Conservation (phyloP, 148 eudicot species). For the Bassia scoparia region DNA sequence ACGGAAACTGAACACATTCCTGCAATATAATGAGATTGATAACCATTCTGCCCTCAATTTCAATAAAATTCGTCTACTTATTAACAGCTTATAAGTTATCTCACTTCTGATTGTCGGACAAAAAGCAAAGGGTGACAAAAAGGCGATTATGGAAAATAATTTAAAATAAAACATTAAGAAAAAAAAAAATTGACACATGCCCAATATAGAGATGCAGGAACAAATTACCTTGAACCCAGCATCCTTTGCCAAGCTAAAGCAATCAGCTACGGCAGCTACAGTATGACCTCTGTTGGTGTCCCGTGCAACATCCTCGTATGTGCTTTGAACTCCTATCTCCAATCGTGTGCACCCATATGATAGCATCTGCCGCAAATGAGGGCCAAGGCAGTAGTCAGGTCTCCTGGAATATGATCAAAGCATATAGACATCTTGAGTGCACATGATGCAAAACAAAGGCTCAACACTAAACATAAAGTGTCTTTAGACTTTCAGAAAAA, state of each 20-base stretch:
- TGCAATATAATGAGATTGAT: background rate
- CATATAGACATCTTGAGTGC: conserved; percentile 7
- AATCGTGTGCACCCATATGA: conserved; percentile 90
- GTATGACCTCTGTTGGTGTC: conserved; percentile 99
- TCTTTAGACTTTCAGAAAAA: background rate
- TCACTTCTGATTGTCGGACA: background rate
- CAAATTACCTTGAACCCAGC: conserved; percentile 89
- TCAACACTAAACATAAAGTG: background rate
- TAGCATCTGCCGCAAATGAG: conserved; percentile 97
- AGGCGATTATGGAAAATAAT: too few relatives aligned
- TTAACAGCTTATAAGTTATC: background rate
- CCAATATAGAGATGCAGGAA: background rate
- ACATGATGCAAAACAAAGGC: background rate
- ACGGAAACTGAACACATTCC: background rate
- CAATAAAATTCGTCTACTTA: too few relatives aligned
- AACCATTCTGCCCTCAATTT: too few relatives aligned
- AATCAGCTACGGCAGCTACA: conserved; percentile 98
- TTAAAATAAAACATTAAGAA: too few relatives aligned
- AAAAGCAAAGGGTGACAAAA: background rate
- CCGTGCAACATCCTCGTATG: conserved; percentile 98
- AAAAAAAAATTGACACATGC: background rate
- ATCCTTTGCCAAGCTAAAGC: conserved; percentile 97
- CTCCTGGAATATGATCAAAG: conserved; percentile 49
- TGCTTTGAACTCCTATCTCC: conserved; percentile 99
- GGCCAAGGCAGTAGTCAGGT: conserved; percentile 98